Percentiles rank a stretch among this genome's conserved stretches.
phyloP scores from a whole-genome alignment of 208 protist genomes.

The Leishmania major region DNA sequence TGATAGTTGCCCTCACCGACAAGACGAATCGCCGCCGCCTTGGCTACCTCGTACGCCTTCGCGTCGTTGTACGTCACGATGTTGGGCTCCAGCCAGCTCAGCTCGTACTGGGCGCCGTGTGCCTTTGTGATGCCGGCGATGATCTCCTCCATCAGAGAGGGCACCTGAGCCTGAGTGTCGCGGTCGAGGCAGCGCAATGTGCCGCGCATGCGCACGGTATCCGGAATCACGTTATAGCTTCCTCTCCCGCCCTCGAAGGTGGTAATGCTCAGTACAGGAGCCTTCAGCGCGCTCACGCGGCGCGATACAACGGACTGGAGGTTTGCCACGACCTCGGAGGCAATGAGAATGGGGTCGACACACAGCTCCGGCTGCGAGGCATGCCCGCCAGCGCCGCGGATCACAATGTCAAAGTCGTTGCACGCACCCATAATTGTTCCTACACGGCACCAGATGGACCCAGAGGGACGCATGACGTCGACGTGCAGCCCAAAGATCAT shows the following conservation, averaged over 20 bases:
- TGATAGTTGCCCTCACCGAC: slow-evolving; percentile 52
- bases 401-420: slow-evolving; percentile 75
- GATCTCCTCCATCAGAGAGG: slow-evolving; percentile 69
- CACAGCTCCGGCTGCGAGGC: slow-evolving; percentile 71
- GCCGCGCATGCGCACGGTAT: slow-evolving; percentile 64
- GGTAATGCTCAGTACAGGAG: slow-evolving; percentile 70
- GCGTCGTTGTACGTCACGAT: slow-evolving; percentile 82
- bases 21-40: slow-evolving; percentile 45
- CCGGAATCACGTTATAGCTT: slow-evolving; percentile 80
- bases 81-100: slow-evolving; percentile 83
- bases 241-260: slow-evolving; percentile 56
- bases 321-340: slow-evolving; percentile 51
- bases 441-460: slow-evolving; percentile 29
- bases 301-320: slow-evolving; percentile 75
- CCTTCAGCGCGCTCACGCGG: slow-evolving; percentile 55
- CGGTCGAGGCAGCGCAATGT: slow-evolving; percentile 75
- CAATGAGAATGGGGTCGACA: slow-evolving; percentile 68
- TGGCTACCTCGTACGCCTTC: slow-evolving; percentile 61
- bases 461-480: slow-evolving; percentile 33
- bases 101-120: slow-evolving; percentile 56
- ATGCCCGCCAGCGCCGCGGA: slow-evolving; percentile 67
- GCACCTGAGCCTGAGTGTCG: slow-evolving; percentile 59
- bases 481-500: slow-evolving; percentile 71
- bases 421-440: slow-evolving; percentile 64
- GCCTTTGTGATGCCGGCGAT: slow-evolving; percentile 66